Evolutionary conservation across 1,284 basidiomycete genomes (phyloP).

Genomic region (Ustilago shanxiensis): DNA sequence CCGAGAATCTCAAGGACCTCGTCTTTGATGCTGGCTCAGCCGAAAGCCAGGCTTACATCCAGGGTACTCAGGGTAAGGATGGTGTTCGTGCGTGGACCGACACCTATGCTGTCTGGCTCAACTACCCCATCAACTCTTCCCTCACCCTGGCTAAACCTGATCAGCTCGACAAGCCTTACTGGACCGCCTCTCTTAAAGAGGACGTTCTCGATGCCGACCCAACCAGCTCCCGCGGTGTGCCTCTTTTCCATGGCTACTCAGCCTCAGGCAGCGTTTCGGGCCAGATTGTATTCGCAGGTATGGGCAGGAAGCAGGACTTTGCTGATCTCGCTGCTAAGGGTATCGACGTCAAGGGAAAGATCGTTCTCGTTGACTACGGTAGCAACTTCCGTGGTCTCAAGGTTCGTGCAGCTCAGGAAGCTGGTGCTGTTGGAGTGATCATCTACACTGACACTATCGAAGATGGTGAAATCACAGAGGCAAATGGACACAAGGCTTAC

Average conservation of each 20-base stretch:
- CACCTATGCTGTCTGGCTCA: constrained; percentile 68
- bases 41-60: constrained; percentile 53
- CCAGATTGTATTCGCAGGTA: constrained; percentile 83
- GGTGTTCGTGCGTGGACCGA: constrained; percentile 63
- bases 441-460: constrained; percentile 92
- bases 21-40: constrained; percentile 66
- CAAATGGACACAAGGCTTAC: constrained; percentile 76
- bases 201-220: constrained; percentile 72
- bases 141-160: constrained; percentile 57
- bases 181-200: constrained; percentile 74
- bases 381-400: constrained; percentile 83
- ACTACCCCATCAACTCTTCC: constrained; percentile 61
- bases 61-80: constrained; percentile 20
- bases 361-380: constrained; percentile 88
- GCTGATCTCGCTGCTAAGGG: constrained; percentile 73
- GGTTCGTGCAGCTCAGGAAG: constrained; percentile 84
- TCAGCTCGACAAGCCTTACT: constrained; percentile 71
- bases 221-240: constrained; percentile 71
- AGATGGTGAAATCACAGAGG: constrained; percentile 83
- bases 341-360: constrained; percentile 81
- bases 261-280: constrained; percentile 72
- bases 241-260: constrained; percentile 71
- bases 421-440: constrained; percentile 76
- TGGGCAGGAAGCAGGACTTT: constrained; percentile 84
- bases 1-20: constrained; percentile 41